phyloP scores from a whole-genome alignment of 2,329 filamentous ascomycete genomes.

The Akanthomyces muscarius region DNA sequence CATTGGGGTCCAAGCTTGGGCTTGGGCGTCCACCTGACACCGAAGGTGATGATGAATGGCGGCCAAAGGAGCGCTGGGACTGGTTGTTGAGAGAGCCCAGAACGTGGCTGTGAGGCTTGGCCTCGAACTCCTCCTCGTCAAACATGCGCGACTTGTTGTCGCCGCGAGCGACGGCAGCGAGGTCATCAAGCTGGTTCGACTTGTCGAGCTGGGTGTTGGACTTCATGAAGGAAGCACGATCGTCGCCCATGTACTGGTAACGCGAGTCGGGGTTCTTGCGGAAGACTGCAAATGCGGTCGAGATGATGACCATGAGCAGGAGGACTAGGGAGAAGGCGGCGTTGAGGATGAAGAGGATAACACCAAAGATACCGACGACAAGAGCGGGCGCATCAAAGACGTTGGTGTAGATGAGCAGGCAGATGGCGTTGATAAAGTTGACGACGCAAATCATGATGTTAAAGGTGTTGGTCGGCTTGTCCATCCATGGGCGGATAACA shows the following conservation, averaged over 20 bases:
- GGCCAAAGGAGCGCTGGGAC: slow-evolving; percentile 9
- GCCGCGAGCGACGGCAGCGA: slow-evolving; percentile 83
- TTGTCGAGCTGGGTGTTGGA: slow-evolving; percentile 74
- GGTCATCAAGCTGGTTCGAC: slow-evolving; percentile 83
- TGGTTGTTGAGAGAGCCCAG: slow-evolving; percentile 11
- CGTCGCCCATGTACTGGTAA: slow-evolving; percentile 95
- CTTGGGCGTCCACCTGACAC: background rate
- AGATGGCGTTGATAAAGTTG: slow-evolving; percentile 88
- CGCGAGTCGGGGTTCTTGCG: slow-evolving; percentile 92
- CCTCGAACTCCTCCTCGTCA: slow-evolving; percentile 6
- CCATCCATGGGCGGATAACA: slow-evolving; percentile 92
- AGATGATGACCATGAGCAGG: slow-evolving; percentile 68
- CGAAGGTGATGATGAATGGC: slow-evolving; percentile 1
- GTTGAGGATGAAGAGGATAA: slow-evolving; percentile 85
- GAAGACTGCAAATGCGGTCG: slow-evolving; percentile 66
- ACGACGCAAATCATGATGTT: slow-evolving; percentile 88
- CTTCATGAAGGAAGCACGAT: slow-evolving; percentile 96
- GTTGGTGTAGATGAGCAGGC: slow-evolving; percentile 81
- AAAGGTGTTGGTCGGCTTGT: slow-evolving; percentile 96
- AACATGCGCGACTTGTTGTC: slow-evolving; percentile 50
- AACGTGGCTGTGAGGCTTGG: slow-evolving; percentile 12
- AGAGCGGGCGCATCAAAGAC: slow-evolving; percentile 80
- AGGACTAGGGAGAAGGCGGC: slow-evolving; percentile 78
- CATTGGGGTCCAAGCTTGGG: slow-evolving; percentile 7
- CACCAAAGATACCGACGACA: slow-evolving; percentile 82